Conservation (phyloP, 1,284 basidiomycete species). For the Ceratobasidium sp. region DNA sequence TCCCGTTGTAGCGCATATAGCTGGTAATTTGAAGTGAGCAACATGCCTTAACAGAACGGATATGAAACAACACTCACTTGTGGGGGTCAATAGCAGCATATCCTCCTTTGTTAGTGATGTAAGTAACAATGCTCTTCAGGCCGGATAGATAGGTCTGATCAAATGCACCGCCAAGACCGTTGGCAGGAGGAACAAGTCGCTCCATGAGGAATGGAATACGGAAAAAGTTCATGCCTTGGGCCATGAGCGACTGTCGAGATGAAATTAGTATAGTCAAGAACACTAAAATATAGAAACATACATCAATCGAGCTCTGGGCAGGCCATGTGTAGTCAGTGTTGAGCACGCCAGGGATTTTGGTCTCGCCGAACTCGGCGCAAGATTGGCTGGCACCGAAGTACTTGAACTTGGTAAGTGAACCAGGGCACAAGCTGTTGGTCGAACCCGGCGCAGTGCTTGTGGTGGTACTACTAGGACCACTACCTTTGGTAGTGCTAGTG, state of each 20-base stretch:
- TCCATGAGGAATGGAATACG: slow-evolving; percentile 72
- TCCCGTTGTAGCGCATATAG: slow-evolving; percentile 70
- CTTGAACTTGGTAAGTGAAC: slow-evolving; percentile 67
- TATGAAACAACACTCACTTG: slow-evolving; percentile 57
- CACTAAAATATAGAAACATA: too few species aligned
- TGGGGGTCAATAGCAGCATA: slow-evolving; percentile 67
- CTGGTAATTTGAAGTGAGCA: slow-evolving; percentile 55
- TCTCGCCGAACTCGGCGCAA: slow-evolving; percentile 68
- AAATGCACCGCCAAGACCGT: slow-evolving; percentile 46
- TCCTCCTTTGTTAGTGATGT: slow-evolving; percentile 72
- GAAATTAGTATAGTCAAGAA: slow-evolving; percentile 46
- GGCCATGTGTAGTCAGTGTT: slow-evolving; percentile 63
- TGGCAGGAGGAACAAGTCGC: slow-evolving; percentile 66
- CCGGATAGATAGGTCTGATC: slow-evolving; percentile 66
- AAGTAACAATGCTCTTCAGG: slow-evolving; percentile 67
- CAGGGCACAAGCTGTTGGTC: slow-evolving; percentile 43
- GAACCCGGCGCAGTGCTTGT: slow-evolving; percentile 44
- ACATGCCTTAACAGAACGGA: not conserved
- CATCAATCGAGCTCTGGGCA: slow-evolving; percentile 63
- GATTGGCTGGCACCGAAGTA: slow-evolving; percentile 74
- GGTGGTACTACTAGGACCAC: slow-evolving; percentile 38
- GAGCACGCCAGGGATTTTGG: slow-evolving; percentile 22
- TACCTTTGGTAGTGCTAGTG: slow-evolving; percentile 39
- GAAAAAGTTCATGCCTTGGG: slow-evolving; percentile 73
- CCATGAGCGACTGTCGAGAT: slow-evolving; percentile 64